These are phyloP conservation scores for Cephalotrichum gorgonifer DNA, from an alignment of 2,329 filamentous ascomycete species.

Conservation along the genomic window DNA sequence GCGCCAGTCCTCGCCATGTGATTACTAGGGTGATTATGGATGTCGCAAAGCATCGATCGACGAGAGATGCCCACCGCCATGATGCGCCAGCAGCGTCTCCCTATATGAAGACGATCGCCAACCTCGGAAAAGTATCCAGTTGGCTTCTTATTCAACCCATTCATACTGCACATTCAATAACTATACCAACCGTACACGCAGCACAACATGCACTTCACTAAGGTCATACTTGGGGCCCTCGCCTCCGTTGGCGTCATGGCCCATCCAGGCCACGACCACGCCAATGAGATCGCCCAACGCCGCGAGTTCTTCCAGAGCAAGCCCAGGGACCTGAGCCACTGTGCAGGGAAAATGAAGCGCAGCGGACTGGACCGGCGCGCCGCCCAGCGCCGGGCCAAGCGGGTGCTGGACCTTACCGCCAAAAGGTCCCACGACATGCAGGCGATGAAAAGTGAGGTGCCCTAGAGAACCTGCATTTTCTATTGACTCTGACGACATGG, in stretches of 20 bases:
- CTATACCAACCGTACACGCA: not conserved
- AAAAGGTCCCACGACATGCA: not conserved
- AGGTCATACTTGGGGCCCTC: not conserved
- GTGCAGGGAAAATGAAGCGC: conserved; percentile 32
- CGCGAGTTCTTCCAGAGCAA: conserved; percentile 32
- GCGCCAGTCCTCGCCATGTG: no score
- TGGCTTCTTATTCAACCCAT: not conserved
- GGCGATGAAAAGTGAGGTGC: conserved; percentile 22
- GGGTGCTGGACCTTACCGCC: conserved; percentile 23
- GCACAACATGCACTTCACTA: conserved; percentile 1
- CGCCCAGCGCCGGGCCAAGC: conserved; percentile 29
- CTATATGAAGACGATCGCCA: no score
- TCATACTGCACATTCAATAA: no score
- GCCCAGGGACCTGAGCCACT: conserved; percentile 32
- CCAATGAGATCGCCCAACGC: conserved; percentile 34
- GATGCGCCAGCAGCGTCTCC: no score
- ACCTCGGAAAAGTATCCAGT: no score
- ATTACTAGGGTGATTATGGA: no score
- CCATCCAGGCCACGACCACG: conserved; percentile 1
- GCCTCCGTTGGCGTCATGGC: not conserved
- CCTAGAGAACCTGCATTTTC: conserved; percentile 9
- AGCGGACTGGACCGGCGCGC: conserved; percentile 34
- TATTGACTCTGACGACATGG: not conserved
- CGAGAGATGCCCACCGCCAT: no score
- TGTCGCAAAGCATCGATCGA: no score